phyloP scores from a whole-genome alignment of 306 rosid species.

The Boehmeria nivea region DNA sequence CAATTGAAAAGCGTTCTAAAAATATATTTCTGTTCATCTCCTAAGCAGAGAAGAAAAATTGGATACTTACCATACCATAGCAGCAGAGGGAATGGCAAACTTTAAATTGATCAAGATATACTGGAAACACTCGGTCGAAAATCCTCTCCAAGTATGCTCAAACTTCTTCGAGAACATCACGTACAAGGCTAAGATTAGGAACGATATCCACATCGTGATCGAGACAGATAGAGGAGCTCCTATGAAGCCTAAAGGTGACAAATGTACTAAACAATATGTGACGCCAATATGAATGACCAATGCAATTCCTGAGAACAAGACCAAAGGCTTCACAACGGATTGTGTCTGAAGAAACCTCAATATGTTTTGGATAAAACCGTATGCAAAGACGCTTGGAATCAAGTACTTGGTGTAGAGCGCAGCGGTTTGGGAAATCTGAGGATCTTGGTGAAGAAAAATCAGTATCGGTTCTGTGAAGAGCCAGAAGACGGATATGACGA shows the following conservation, averaged over 20 bases:
- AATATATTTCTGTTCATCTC: too few relatives aligned
- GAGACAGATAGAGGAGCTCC: constrained; percentile 70
- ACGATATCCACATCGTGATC: constrained; percentile 56
- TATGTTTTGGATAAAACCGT: constrained; percentile 56
- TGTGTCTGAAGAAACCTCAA: constrained; percentile 77
- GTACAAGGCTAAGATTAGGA: constrained; percentile 31
- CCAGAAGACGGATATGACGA: constrained; percentile 51
- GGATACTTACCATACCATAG: constrained; percentile 65
- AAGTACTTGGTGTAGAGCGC: constrained; percentile 52
- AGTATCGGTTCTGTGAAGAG: constrained; percentile 49
- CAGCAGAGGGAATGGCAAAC: constrained; percentile 73
- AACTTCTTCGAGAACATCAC: constrained; percentile 37
- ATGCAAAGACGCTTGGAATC: constrained; percentile 65
- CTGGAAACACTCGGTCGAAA: constrained; percentile 44
- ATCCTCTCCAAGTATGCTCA: constrained; percentile 63
- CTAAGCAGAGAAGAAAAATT: too few relatives aligned
- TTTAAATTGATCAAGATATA: constrained; percentile 39
- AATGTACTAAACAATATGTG: constrained; percentile 49
- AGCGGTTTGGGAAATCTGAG: constrained; percentile 44
- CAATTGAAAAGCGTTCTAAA: too few relatives aligned
- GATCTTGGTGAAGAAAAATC: constrained; percentile 55
- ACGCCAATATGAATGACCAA: constrained; percentile 38
- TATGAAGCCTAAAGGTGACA: constrained; percentile 35
- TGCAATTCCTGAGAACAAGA: constrained; percentile 46
- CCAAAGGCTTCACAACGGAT: constrained; percentile 47